phyloP scores from a whole-genome alignment of 768 basidiomycete species.

The Boletus sp. region DNA sequence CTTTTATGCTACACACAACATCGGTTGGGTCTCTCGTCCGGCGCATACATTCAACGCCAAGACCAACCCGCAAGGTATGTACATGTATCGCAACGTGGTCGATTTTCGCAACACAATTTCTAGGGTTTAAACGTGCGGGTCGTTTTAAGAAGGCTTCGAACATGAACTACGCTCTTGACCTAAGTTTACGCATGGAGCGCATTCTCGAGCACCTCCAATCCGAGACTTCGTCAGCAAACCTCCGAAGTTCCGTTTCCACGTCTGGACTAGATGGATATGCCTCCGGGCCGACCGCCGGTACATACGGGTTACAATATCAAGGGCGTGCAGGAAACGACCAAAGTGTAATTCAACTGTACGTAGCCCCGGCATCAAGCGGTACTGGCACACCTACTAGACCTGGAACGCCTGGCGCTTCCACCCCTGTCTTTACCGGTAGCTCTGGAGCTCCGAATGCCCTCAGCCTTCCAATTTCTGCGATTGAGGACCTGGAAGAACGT shows the following conservation, averaged over 20 bases:
- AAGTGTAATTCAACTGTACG: slow-evolving; percentile 26
- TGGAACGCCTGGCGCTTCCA: slow-evolving; percentile 22
- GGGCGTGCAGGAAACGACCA: slow-evolving; percentile 63
- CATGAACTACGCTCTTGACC: slow-evolving; percentile 74
- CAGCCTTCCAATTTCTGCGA: slow-evolving; percentile 15
- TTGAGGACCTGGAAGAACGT: slow-evolving; percentile 46
- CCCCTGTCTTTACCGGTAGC: slow-evolving; percentile 2
- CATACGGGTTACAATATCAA: slow-evolving; percentile 66
- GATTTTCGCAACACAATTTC: neutral
- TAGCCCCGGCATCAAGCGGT: slow-evolving; percentile 15
- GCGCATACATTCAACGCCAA: slow-evolving; percentile 43
- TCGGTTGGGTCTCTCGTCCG: slow-evolving; percentile 62
- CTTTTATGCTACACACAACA: slow-evolving; percentile 56
- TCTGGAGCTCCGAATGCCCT: slow-evolving; percentile 9
- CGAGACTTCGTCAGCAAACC: slow-evolving; percentile 21
- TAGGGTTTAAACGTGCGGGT: slow-evolving; percentile 49
- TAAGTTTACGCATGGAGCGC: slow-evolving; percentile 39
- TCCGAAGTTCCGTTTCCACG: slow-evolving; percentile 24
- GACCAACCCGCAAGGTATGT: slow-evolving; percentile 47
- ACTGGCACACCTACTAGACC: slow-evolving; percentile 27
- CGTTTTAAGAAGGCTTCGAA: slow-evolving; percentile 95
- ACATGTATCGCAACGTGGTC: slow-evolving; percentile 35
- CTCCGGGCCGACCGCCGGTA: slow-evolving; percentile 33
- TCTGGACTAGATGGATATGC: slow-evolving; percentile 22
- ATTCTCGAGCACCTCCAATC: slow-evolving; percentile 32